These are phyloP conservation scores for Hypoxylon cercidicola DNA, from an alignment of 495 filamentous ascomycete genomes.

Conservation along the genomic window DNA sequence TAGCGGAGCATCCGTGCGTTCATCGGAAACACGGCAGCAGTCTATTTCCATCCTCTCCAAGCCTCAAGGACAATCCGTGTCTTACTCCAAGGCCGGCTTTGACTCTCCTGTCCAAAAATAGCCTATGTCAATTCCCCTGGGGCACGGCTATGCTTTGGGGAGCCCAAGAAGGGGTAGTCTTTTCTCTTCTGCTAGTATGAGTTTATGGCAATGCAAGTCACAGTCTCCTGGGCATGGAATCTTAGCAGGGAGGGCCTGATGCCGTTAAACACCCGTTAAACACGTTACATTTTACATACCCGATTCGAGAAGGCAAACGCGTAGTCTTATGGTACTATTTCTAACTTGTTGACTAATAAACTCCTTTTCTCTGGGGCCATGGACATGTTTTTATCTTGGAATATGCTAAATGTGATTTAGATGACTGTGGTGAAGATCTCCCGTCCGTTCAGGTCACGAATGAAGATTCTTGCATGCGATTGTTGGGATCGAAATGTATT, in stretches of 20 bases:
- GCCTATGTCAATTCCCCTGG: neutral
- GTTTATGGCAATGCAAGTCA: neutral
- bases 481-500: too few relatives aligned
- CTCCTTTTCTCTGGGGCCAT: neutral
- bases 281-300: neutral
- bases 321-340: constrained; percentile 14
- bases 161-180: constrained; percentile 7
- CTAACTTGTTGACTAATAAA: neutral
- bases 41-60: neutral
- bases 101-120: neutral
- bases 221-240: neutral
- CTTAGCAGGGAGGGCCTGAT: neutral
- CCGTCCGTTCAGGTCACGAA: too few relatives aligned
- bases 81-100: neutral
- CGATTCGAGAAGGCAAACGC: constrained; percentile 3
- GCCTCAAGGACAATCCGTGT: neutral
- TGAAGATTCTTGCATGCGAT: too few relatives aligned
- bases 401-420: too few relatives aligned
- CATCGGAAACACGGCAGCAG: neutral
- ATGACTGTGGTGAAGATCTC: too few relatives aligned
- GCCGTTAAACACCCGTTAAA: neutral
- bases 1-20: neutral
- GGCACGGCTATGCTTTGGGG: neutral
- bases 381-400: neutral
- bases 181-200: constrained; percentile 1